Base-by-base conservation (phyloP, 1,284 basidiomycete genomes). In the Ganoderma sp. region DNA sequence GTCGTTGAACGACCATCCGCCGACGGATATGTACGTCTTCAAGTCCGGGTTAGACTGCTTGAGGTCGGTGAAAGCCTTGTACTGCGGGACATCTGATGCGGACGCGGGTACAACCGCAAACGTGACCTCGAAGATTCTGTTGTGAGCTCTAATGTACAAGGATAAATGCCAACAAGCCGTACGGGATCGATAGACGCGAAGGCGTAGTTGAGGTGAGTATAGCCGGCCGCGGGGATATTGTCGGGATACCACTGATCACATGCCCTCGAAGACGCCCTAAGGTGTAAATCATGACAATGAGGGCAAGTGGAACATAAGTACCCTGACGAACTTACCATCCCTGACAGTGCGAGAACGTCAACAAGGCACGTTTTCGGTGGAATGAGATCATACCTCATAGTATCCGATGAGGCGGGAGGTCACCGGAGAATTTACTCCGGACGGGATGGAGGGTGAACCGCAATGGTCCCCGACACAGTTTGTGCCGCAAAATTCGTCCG, bases 1-100 rank as follows among this genome's bases (percentile, higher is more conserved):
- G 59, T 73, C 71, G 45, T 72, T 72, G 69, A 72, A 72, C 12
- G 64, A 34, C 69, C 69, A 70, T 19, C 61, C 61, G 6, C 70
- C 71, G 22, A 73, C 61, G 7, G 68, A 70, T 17, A 73, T 66
- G 65, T 62, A 73, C 5, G 64, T 65, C 63, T 72, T 72, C 57
- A 73, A 54, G 25, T 59, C 61, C 39, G 71, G 67, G 43, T 70
- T 72, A 8, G 45, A 32, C 45, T 72, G 61, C 54, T 73, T 73
- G 28, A 73, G 45, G 22, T 50, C 50, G 0, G 72, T 73, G 57
- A 62, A 63, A 1, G 25, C 32, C 41, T 28, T 61, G 60, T 62
- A 67, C 42, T 62, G 65, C 8, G 28, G 39, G 19, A 61, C 58
- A n/a, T 70, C 68, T 17, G 22, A 14, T 8, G 28, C 45, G 17